These are phyloP conservation scores for Diplodia intermedia DNA, from an alignment of 2,329 filamentous ascomycete genomes.

Conservation along the genomic window DNA sequence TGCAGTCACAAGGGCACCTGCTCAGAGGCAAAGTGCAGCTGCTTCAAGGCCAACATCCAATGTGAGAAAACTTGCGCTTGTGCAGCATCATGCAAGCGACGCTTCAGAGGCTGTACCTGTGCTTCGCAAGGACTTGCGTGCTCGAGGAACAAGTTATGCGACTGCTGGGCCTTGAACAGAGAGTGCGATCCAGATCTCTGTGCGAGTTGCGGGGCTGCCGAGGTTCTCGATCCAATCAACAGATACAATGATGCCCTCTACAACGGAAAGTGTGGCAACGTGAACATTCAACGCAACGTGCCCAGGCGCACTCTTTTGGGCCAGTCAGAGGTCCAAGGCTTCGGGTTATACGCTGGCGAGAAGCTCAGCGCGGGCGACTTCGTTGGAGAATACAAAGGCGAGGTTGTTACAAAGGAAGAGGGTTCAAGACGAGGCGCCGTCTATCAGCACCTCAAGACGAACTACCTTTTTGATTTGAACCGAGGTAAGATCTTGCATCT, in stretches of 20 bases:
- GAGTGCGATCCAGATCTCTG: conserved; percentile 84
- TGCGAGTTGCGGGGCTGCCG: conserved; percentile 70
- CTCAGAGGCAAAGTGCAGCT: conserved; percentile 66
- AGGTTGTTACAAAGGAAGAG: conserved; percentile 74
- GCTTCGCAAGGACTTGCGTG: conserved; percentile 53
- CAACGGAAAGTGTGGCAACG: conserved; percentile 72
- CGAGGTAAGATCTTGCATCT: conserved; percentile 41
- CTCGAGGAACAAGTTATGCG: conserved; percentile 59
- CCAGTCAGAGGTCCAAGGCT: conserved; percentile 74
- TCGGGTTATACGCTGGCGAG: conserved; percentile 76
- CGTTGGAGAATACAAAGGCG: conserved; percentile 81
- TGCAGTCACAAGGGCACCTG: conserved; percentile 73
- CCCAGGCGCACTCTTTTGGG: conserved; percentile 72
- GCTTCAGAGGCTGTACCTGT: conserved; percentile 54
- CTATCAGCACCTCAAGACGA: conserved; percentile 65
- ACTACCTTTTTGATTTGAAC: conserved; percentile 66
- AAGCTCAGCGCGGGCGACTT: conserved; percentile 73
- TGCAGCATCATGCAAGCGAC: conserved; percentile 62
- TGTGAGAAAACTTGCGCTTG: conserved; percentile 80
- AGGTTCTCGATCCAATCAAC: conserved; percentile 73
- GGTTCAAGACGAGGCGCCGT: conserved; percentile 71
- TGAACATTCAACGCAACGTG: conserved; percentile 71
- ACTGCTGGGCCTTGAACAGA: conserved; percentile 73
- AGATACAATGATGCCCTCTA: conserved; percentile 65
- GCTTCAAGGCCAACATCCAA: conserved; percentile 65